Evolutionary conservation across 257 asterid genomes (phyloP).

Genomic region (Solanum arcanum): DNA sequence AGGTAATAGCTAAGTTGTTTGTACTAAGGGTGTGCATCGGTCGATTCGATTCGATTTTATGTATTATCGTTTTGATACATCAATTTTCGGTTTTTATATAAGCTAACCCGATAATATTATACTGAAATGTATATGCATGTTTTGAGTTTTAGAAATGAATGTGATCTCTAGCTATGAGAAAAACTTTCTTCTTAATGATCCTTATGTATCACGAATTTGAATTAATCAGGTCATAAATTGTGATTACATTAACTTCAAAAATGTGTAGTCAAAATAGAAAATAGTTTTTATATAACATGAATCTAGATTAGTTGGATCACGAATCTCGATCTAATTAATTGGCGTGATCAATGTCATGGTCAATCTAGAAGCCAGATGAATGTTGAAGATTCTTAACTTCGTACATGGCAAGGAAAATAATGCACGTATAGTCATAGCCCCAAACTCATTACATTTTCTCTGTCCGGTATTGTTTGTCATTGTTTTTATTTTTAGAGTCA

Average conservation of each 20-base stretch:
- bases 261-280: background rate
- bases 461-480: too few species aligned
- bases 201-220: rapidly evolving
- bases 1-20: background rate
- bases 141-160: background rate
- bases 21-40: too few species aligned
- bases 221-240: rapidly evolving
- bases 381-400: background rate
- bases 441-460: background rate
- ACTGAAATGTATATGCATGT: background rate
- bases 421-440: background rate
- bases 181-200: rapidly evolving
- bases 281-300: rapidly evolving
- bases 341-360: background rate
- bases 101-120: too few species aligned
- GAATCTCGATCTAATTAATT: too few species aligned
- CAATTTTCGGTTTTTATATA: too few species aligned
- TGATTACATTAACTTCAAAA: background rate
- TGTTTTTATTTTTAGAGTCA: too few species aligned
- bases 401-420: background rate
- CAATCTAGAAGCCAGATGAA: background rate
- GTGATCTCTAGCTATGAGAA: background rate
- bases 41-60: too few species aligned
- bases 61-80: too few species aligned
- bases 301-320: too few species aligned